Evolutionary conservation across 176 grass and related monocot genomes (phyloP), one percentile per base, ranked within the genome.

Genomic region (Cocos nucifera): DNA sequence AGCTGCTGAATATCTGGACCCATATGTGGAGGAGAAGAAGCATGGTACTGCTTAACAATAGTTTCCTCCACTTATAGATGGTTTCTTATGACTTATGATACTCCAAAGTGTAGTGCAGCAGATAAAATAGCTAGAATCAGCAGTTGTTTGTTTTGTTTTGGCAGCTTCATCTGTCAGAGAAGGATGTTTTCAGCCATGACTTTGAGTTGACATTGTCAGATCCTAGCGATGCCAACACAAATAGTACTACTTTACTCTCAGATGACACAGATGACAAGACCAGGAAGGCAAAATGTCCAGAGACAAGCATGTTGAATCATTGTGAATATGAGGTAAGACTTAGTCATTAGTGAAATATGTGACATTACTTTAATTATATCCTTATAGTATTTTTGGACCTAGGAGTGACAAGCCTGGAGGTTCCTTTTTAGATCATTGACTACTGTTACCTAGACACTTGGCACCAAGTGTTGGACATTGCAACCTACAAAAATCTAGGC

Each of bases 1-100:
- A 97, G 62, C 70, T 97, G 39, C 63, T 97, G 56, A 97, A 97
- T 57, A 78, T 97, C 3, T 97, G 93, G 93, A 97, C 84, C 44
- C 93, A 97, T 70, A 76, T 97, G 63, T 97, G 93, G 93, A 79
- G 93, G 17, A 66, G 87, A 15, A 67, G 93, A 28, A 62, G 84
- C 64, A 97, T 92, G 87, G 87, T 90, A 89, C 68, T 67, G 44
- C 12, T 15, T 61, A 22, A 21, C 65, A 6, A 64, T 22, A 70
- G 56, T 25, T 39, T 63, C 55, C 59, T 64, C 5, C 56, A 28
- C 39, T 22, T 75, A 53, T 4, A 21, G 56, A 10, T 75, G 74
- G n/a, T 64, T 64, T 67, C 58, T 50, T 67, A 53, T 79, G 71
- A 64, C 20, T 61, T 44, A 12, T 10, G 35, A 44, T 44, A 3